Evolutionary conservation across 257 asterid species (phyloP), one percentile per base, ranked within the genome.

Genomic region (Verbascum thapsus): DNA sequence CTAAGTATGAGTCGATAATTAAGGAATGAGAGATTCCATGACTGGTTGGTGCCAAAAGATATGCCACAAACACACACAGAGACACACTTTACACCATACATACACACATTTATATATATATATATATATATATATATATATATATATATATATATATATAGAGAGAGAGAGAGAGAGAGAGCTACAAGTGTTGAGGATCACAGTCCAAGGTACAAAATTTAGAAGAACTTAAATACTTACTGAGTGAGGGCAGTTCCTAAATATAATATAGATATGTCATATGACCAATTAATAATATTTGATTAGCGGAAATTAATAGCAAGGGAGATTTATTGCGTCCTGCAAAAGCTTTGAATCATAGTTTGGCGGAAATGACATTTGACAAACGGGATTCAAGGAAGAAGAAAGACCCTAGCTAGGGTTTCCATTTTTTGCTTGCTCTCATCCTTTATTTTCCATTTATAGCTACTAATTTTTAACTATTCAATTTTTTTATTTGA

Each of bases 121-220:
- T n/a, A n/a, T n/a, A n/a, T n/a, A n/a, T n/a, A n/a, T n/a, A n/a
- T 1, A 26, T 5, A 32, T 13, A 47, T 13, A 26, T 26, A 26
- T 5, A 26, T 26, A 26, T 26, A 26, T 5, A 42, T 23, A 18
- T 48, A 35, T 20, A 44, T 63, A 18, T 63, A 26, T 62, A 44
- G 60, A 18, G 48, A 10, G 70, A 30, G 52, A 19, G 22, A 15
- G 30, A 8, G 63, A 52, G 62, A 34, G 15, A 18, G 45, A 35
- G 53, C 64, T 40, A 57, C 19, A 76, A 67, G 87, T 81, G 85
- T 79, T 77, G 68, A 66, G 81, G 81, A 72, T 79, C 84, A 72
- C 84, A 78, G 74, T 84, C 84, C 22, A 22, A 73, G 70, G 75
- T 59, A 64, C 48, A 64, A 71, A 75, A 68, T 18, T n/a, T 26